Evolutionary conservation across 768 basidiomycete genomes (phyloP).

Genomic region (Steccherinum ochraceum): DNA sequence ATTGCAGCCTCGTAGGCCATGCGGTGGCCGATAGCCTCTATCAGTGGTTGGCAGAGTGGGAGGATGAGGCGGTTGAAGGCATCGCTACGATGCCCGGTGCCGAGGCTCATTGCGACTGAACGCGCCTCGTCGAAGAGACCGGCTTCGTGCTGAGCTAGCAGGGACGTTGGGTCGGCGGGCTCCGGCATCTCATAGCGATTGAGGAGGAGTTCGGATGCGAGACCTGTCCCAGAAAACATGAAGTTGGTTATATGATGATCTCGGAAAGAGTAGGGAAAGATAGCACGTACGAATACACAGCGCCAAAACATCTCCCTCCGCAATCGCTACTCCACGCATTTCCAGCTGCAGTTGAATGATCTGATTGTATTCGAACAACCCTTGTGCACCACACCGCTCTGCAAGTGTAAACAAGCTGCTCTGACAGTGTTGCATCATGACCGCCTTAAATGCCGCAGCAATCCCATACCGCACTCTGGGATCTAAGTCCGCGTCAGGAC

Average conservation of each 20-base stretch:
- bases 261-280: neutral
- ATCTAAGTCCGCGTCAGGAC: too few relatives aligned
- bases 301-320: constrained; percentile 39
- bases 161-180: constrained; percentile 34
- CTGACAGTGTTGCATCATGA: constrained; percentile 48
- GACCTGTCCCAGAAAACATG: constrained; percentile 37
- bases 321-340: constrained; percentile 33
- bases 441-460: constrained; percentile 51
- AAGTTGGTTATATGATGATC: neutral
- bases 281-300: constrained; percentile 31
- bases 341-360: constrained; percentile 30
- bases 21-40: constrained; percentile 26
- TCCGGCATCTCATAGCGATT: constrained; percentile 46
- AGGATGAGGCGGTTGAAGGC: constrained; percentile 40
- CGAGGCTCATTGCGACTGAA: constrained; percentile 5
- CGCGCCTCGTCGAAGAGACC: constrained; percentile 25
- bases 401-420: constrained; percentile 43
- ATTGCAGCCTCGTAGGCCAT: constrained; percentile 29
- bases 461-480: constrained; percentile 52
- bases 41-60: constrained; percentile 13
- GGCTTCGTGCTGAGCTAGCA: constrained; percentile 46
- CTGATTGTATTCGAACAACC: constrained; percentile 58
- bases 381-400: constrained; percentile 63
- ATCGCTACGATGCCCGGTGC: constrained; percentile 40
- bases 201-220: constrained; percentile 53